Evolutionary conservation across 2,329 filamentous ascomycete genomes (phyloP), one percentile per base, ranked within the genome.

Genomic region (Leptographium galeiforme): DNA sequence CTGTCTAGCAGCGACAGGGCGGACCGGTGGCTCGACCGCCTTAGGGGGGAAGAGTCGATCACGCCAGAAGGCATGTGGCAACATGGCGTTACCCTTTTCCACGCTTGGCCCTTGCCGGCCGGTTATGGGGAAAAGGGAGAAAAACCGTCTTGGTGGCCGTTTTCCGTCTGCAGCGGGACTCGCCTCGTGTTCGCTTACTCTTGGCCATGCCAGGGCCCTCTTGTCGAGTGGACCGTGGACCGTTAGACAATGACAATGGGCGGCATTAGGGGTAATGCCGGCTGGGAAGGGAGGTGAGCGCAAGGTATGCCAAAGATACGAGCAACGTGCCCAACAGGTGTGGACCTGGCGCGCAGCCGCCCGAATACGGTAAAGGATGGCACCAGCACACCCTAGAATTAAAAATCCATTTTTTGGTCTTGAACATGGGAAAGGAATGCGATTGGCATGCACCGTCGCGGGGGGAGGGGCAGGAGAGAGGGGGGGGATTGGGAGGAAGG

Each of bases 21-120:
- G 43, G 18, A 25, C 25, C 25, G 25, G 47, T 49, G 47, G 47
- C 47, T 30, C 47, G 47, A 49, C 34, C 36, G 25, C 25, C 25
- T 25, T 25, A 16, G 18, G 36, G 36, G 16, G 36, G 34, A 25
- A 12, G 18, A n/a, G 36, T 33, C 36, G 47, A 49, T 49, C 47
- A 49, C 34, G 47, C 47, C 47, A 49, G 47, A 49, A 32, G 36
- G 43, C 34, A 38, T 45, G 47, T 49, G 47, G 47, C 47, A 34
- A 49, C 47, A 49, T 49, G 47, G 47, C 39, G 47, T 39, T 49
- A 38, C 47, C 47, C 39, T 40, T 49, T 45, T 19, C 19, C 19
- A 32, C 19, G 43, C 30, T 25, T 32, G 30, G 19, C 8, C 19
- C 19, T 25, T 45, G 43, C 19, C 14, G 43, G 43, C 19, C 19